Conservation (phyloP, 257 asterid species). For the Plantago elongata region DNA sequence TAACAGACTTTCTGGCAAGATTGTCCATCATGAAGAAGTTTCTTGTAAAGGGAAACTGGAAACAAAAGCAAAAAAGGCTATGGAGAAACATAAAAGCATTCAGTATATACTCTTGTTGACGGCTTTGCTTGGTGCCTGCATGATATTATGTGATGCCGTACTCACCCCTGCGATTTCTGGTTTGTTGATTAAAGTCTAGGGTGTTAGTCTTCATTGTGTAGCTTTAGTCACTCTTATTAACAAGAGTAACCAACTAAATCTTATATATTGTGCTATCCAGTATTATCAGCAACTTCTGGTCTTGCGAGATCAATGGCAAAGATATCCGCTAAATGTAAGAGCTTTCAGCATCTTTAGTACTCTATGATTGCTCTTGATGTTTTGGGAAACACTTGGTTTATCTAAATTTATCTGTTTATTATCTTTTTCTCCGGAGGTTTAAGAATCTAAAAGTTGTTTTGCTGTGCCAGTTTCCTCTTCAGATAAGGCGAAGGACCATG, state of each 20-base stretch:
- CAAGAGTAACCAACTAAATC: neutral
- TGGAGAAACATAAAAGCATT: slow-evolving; percentile 62
- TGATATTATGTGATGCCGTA: slow-evolving; percentile 79
- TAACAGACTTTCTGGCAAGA: slow-evolving; percentile 41
- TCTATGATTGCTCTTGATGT: too few relatives aligned
- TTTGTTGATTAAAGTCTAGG: slow-evolving; percentile 26
- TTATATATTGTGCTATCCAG: slow-evolving; percentile 33
- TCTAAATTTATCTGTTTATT: neutral
- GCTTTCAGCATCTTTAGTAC: slow-evolving; percentile 2
- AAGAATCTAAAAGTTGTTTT: slow-evolving; percentile 18
- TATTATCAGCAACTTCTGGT: slow-evolving; percentile 70
- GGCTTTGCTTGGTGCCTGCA: slow-evolving; percentile 90
- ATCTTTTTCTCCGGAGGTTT: neutral
- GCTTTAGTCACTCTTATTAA: slow-evolving; percentile 6
- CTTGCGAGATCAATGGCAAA: slow-evolving; percentile 71
- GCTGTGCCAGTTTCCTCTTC: slow-evolving; percentile 50
- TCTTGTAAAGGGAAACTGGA: slow-evolving; percentile 37
- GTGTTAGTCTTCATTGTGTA: neutral
- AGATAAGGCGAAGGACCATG: slow-evolving; percentile 38
- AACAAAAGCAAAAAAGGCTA: slow-evolving; percentile 61
- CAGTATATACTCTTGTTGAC: slow-evolving; percentile 62
- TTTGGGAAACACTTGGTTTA: neutral
- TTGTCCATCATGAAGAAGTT: slow-evolving; percentile 45
- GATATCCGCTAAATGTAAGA: slow-evolving; percentile 56
- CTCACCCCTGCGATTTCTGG: slow-evolving; percentile 96